Percentiles rank a stretch among this genome's conserved stretches.
Conservation (phyloP, 2,329 filamentous ascomycete species). For the Lasiodiplodia sp. region DNA sequence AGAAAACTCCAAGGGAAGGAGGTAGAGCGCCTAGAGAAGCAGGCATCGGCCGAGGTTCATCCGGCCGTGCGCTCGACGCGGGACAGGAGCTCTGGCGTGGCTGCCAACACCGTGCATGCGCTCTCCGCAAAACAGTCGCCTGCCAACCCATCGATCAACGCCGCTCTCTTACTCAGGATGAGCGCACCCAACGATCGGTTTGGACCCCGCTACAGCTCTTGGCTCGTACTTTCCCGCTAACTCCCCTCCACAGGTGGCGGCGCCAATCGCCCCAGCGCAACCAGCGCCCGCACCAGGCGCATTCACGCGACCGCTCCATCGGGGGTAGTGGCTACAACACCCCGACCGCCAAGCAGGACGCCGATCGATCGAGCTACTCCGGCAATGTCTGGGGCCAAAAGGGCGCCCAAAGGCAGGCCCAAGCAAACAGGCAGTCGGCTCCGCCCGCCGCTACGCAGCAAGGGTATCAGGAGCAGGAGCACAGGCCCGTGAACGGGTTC, state of each 20-base stretch:
- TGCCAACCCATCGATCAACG: constrained; percentile 29
- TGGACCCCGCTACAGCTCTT: background rate
- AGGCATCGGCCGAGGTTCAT: background rate
- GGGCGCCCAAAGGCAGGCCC: constrained; percentile 34
- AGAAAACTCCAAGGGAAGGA: background rate
- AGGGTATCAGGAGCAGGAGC: constrained; percentile 37
- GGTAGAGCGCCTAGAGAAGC: background rate
- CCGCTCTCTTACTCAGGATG: constrained; percentile 27
- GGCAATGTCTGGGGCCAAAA: constrained; percentile 47
- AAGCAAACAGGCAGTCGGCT: constrained; percentile 33
- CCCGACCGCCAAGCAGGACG: constrained; percentile 43
- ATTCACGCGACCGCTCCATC: constrained; percentile 37
- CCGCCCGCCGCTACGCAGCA: constrained; percentile 23
- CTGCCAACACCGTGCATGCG: constrained; percentile 1
- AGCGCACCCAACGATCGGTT: constrained; percentile 28
- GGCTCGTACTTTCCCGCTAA: background rate
- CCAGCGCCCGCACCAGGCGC: constrained; percentile 29
- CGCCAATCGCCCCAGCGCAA: constrained; percentile 34
- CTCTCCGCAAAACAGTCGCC: constrained; percentile 24
- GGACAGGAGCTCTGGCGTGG: background rate
- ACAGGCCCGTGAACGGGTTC: constrained; percentile 50
- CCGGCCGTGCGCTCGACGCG: background rate
- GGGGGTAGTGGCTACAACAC: constrained; percentile 40
- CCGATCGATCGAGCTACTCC: constrained; percentile 40
- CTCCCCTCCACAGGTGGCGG: constrained; percentile 23